A percentile compares a stretch with the other conserved stretches of the same genome.
These are phyloP conservation scores for Sporisorium graminicola DNA, from an alignment of 1,284 basidiomycete genomes.

Conservation along the genomic window DNA sequence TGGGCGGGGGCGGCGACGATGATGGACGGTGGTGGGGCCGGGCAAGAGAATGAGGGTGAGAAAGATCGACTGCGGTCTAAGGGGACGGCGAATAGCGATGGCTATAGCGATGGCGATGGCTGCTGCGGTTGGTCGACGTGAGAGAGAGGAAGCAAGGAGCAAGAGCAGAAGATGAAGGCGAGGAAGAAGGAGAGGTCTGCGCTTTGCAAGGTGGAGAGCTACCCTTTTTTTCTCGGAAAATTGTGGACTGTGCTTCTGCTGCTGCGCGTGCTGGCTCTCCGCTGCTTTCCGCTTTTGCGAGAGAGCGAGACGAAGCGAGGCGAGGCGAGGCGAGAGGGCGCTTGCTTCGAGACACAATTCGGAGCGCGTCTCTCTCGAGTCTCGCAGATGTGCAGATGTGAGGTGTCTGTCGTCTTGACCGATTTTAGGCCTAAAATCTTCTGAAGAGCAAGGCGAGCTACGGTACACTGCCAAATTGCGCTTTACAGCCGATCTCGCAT, in stretches of 20 bases:
- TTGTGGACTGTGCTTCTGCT: constrained; percentile 4
- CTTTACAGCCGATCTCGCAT: neutral
- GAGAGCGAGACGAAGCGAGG: neutral
- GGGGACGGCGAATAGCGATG: neutral
- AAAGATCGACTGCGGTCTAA: neutral
- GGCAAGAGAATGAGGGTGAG: too few relatives aligned
- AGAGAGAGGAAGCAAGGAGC: neutral
- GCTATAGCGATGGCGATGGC: neutral
- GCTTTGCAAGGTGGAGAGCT: neutral
- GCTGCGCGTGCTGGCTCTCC: neutral
- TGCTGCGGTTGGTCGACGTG: neutral
- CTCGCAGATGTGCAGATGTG: too few relatives aligned
- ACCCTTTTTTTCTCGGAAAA: constrained; percentile 1
- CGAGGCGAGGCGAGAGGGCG: neutral
- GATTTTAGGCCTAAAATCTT: neutral
- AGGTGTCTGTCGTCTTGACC: neutral
- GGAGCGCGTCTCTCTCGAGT: neutral
- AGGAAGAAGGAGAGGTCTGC: neutral
- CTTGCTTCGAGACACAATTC: neutral
- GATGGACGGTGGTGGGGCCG: neutral
- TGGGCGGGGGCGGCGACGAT: constrained; percentile 4
- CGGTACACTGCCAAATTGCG: too few relatives aligned
- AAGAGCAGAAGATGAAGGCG: neutral
- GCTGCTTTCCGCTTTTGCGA: neutral
- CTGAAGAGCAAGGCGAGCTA: neutral